phyloP scores from a whole-genome alignment of 495 filamentous ascomycete species.

The Penicillium arizonense region DNA sequence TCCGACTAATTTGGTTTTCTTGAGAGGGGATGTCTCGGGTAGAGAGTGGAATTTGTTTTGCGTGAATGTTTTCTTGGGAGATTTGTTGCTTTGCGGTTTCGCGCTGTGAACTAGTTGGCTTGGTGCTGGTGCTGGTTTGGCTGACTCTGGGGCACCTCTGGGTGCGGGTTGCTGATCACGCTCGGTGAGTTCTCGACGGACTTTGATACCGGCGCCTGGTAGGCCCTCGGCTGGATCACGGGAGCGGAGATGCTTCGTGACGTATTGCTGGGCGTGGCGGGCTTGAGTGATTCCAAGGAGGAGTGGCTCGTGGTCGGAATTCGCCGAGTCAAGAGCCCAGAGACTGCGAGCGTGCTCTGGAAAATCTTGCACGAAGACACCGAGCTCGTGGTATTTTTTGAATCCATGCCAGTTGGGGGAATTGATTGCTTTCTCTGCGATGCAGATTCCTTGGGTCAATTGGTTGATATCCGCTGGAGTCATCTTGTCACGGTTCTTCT shows the following conservation, averaged over 20 bases:
- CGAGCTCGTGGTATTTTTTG: conserved; percentile 71
- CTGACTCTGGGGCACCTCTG: conserved; percentile 15
- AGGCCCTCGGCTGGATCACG: conserved; percentile 52
- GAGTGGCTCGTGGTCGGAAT: conserved; percentile 27
- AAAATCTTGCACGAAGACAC: conserved; percentile 64
- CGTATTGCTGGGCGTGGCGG: conserved; percentile 54
- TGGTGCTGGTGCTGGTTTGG: conserved; percentile 9
- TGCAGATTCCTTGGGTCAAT: conserved; percentile 58
- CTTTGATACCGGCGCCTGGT: conserved; percentile 43
- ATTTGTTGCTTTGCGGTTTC: conserved; percentile 27
- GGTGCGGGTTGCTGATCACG: conserved; percentile 17
- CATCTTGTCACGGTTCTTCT: conserved; percentile 50
- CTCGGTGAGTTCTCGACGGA: conserved; percentile 28
- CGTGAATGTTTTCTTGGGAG: conserved; percentile 34
- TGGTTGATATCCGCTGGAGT: conserved; percentile 55
- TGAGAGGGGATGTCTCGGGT: conserved; percentile 51
- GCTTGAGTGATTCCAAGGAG: conserved; percentile 58
- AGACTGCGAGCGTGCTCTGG: conserved; percentile 48
- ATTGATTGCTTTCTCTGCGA: conserved; percentile 56
- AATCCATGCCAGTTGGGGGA: conserved; percentile 65
- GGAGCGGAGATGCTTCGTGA: conserved; percentile 51
- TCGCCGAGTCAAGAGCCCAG: conserved; percentile 61
- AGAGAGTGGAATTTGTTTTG: conserved; percentile 36
- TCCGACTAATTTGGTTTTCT: conserved; percentile 64
- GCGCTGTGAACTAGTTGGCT: conserved; percentile 15